Percentiles rank a stretch among this genome's conserved stretches.
Evolutionary conservation across 306 rosid species (phyloP).

Genomic region (Ceratonia siliqua): DNA sequence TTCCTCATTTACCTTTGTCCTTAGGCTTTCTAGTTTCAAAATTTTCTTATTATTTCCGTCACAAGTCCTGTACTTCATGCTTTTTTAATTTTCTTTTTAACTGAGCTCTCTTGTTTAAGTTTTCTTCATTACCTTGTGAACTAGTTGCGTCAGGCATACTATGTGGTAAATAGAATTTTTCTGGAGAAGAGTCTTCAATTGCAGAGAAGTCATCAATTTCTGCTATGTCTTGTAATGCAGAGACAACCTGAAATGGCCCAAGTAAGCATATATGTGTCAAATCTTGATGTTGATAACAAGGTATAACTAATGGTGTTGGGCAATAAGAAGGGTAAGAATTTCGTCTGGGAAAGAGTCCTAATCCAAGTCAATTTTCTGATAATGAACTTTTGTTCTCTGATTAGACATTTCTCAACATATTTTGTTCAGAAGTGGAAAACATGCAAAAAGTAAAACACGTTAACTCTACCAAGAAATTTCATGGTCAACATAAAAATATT

Average conservation of each 20-base stretch:
- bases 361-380: neutral
- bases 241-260: slow-evolving; percentile 44
- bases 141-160: neutral
- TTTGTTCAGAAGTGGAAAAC: neutral
- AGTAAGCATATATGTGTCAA: slow-evolving; percentile 11
- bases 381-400: neutral
- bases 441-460: neutral
- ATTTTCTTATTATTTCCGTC: slow-evolving; percentile 8
- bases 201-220: slow-evolving; percentile 19
- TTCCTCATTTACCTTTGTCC: slow-evolving; percentile 6
- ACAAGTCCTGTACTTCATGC: neutral
- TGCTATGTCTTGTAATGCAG: slow-evolving; percentile 44
- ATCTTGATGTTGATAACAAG: slow-evolving; percentile 8
- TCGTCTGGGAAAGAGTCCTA: neutral
- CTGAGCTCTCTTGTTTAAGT: neutral
- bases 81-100: neutral
- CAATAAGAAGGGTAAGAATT: neutral
- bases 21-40: slow-evolving; percentile 1
- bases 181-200: slow-evolving; percentile 31
- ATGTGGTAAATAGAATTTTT: slow-evolving; percentile 3
- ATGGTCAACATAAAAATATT: neutral
- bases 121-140: slow-evolving; percentile 37
- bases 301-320: neutral
- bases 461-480: neutral
- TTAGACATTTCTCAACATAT: neutral